phyloP scores from a whole-genome alignment of 2,329 filamentous ascomycete genomes.

The Diaporthe sp. region DNA sequence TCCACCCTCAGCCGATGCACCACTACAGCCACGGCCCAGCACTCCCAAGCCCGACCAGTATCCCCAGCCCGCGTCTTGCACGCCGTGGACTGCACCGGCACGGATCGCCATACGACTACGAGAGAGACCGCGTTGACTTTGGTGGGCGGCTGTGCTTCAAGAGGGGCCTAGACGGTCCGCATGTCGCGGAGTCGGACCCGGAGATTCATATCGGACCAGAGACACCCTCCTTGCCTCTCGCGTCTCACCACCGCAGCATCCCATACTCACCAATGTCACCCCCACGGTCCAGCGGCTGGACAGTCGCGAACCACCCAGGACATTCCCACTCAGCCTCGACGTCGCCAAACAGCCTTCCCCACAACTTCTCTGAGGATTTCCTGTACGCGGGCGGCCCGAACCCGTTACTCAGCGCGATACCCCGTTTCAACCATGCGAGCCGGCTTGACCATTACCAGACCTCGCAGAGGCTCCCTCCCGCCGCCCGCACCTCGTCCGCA shows the following conservation, averaged over 20 bases:
- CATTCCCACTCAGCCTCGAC: conserved; percentile 20
- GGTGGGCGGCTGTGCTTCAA: conserved; percentile 45
- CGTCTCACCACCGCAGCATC: conserved; percentile 20
- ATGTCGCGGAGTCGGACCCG: conserved; percentile 52
- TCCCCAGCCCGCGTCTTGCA: conserved; percentile 32
- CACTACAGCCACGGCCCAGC: conserved; percentile 33
- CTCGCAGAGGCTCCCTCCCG: conserved; percentile 25
- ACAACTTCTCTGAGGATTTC: conserved; percentile 34
- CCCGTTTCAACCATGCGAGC: conserved; percentile 44
- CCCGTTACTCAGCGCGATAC: conserved; percentile 57
- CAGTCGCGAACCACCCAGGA: conserved; percentile 41
- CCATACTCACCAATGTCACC: conserved; percentile 32
- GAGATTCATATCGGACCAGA: conserved; percentile 37
- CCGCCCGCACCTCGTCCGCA: conserved; percentile 1
- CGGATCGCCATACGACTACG: conserved; percentile 33
- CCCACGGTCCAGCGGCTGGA: conserved; percentile 33
- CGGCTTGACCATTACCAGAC: conserved; percentile 27
- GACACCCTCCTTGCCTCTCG: conserved; percentile 24
- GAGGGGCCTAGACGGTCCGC: conserved; percentile 45
- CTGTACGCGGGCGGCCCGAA: conserved; percentile 45
- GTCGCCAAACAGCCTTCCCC: conserved; percentile 33
- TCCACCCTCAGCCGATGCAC: conserved; percentile 32
- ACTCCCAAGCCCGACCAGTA: conserved; percentile 39
- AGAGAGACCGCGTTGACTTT: conserved; percentile 34
- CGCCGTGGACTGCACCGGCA: conserved; percentile 16